These are phyloP conservation scores for Acanthamoeba lenticulata DNA, from an alignment of 208 protist species.

Conservation along the genomic window DNA sequence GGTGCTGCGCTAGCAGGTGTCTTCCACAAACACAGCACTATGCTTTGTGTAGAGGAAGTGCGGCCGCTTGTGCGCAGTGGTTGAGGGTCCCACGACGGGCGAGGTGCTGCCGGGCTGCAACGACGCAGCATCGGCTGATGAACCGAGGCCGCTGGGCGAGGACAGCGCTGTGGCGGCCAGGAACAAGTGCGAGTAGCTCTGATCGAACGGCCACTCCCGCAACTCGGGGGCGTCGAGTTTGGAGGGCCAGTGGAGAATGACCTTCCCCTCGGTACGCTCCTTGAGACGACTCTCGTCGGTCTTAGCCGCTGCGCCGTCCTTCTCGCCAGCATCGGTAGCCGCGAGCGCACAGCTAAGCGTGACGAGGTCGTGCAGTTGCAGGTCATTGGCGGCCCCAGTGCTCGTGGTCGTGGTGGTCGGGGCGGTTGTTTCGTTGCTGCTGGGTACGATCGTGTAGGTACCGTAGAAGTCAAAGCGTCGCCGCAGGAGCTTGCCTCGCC, in stretches of 20 bases:
- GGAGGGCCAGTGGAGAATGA: conserved; percentile 55
- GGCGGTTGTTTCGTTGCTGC: not conserved
- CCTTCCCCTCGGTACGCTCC: conserved; percentile 23
- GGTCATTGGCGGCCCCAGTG: not conserved
- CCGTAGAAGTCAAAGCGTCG: conserved; percentile 51
- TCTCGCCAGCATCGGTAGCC: not conserved
- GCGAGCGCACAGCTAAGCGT: conserved; percentile 2
- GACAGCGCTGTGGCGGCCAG: not conserved
- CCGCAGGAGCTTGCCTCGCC: conserved; percentile 53
- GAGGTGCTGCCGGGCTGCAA: conserved; percentile 12
- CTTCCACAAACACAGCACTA: conserved; percentile 43
- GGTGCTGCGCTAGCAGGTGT: not conserved
- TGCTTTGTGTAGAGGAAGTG: conserved; percentile 60
- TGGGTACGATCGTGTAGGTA: conserved; percentile 40
- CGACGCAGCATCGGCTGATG: not conserved
- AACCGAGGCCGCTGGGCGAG: not conserved
- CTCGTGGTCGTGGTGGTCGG: not conserved
- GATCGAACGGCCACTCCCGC: conserved; percentile 43
- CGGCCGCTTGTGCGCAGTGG: not conserved
- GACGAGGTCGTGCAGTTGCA: not conserved
- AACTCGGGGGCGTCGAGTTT: conserved; percentile 47
- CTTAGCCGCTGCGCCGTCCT: conserved; percentile 28
- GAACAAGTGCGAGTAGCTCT: conserved; percentile 43
- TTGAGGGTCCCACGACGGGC: not conserved
- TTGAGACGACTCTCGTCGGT: conserved; percentile 10